Conservation (phyloP, 2,329 filamentous ascomycete genomes). For the Venturia carpophila region DNA sequence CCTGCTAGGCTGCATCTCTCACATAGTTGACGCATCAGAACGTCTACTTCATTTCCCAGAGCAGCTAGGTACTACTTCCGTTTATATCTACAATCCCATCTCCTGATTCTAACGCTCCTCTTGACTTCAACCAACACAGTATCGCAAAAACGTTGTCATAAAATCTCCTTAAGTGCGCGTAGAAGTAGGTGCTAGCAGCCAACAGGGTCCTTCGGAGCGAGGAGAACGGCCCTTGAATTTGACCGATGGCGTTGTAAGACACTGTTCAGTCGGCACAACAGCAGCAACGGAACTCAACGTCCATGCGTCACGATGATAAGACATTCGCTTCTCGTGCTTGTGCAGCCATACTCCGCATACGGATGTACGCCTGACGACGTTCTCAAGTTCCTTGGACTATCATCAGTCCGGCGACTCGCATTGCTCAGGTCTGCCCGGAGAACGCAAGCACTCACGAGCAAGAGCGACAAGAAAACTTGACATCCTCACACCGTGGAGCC, state of each 20-base stretch:
- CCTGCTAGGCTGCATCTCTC: neutral
- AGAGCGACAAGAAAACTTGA: neutral
- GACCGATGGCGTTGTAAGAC: neutral
- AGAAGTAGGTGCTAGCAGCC: neutral
- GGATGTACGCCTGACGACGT: no score
- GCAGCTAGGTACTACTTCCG: no score
- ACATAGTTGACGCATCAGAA: neutral
- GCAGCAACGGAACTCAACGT: neutral
- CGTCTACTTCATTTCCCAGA: neutral
- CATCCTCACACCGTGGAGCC: neutral
- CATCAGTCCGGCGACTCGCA: neutral
- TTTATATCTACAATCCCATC: neutral
- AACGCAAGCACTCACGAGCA: no score
- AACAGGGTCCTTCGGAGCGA: neutral
- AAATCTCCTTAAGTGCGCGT: neutral
- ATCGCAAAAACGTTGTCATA: neutral
- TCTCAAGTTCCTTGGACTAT: neutral
- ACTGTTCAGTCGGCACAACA: neutral
- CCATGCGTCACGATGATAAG: neutral
- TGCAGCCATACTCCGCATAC: neutral
- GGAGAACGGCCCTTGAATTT: neutral
- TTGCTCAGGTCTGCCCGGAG: neutral
- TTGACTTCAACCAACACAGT: neutral
- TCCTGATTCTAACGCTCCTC: neutral
- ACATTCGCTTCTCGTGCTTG: neutral